Evolutionary conservation across 768 basidiomycete genomes (phyloP).

Genomic region (Dentipellis fragilis): DNA sequence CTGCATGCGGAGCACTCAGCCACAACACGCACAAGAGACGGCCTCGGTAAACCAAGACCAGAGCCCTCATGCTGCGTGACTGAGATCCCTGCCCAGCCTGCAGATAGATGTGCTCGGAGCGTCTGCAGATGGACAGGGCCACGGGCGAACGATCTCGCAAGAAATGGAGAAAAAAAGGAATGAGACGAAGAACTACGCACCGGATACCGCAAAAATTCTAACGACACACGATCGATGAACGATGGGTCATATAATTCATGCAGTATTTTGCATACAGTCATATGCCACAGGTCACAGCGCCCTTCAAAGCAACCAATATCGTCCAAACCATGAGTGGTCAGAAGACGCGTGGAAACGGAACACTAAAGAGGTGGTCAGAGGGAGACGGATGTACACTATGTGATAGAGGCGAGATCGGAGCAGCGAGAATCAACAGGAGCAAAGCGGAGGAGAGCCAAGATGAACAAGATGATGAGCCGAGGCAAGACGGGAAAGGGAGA

Average conservation of each 20-base stretch:
- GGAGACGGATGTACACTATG: background rate
- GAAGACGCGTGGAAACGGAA: background rate
- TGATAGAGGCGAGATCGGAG: background rate
- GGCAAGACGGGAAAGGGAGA: background rate
- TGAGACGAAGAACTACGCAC: no score
- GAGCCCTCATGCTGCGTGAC: background rate
- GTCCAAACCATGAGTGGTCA: no score
- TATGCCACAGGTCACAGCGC: no score
- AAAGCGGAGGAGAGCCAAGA: background rate
- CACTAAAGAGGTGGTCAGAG: background rate
- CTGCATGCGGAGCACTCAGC: constrained; percentile 10
- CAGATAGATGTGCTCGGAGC: background rate
- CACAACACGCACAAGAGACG: background rate
- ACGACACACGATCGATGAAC: no score
- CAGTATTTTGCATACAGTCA: no score
- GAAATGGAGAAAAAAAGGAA: no score
- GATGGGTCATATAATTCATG: no score
- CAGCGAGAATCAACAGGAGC: background rate
- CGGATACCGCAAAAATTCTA: no score
- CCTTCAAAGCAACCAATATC: no score
- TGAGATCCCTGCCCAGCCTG: background rate
- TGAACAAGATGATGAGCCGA: background rate
- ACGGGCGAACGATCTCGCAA: no score
- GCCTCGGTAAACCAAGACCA: background rate
- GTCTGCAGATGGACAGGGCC: no score